These are phyloP conservation scores for Lecanicillium sp. DNA, from an alignment of 2,329 filamentous ascomycete species.

Conservation along the genomic window DNA sequence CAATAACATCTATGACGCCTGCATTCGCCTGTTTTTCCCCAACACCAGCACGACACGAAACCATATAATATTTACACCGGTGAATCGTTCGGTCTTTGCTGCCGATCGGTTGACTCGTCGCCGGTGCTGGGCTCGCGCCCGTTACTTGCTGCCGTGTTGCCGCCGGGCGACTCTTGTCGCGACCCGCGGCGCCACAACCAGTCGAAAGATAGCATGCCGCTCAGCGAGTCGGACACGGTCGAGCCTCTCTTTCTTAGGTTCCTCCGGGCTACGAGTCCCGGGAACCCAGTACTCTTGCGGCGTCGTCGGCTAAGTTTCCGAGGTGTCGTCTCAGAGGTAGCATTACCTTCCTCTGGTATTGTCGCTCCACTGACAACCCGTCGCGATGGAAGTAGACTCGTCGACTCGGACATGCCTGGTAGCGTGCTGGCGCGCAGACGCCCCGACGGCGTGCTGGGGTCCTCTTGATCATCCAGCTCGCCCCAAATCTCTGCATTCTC, in stretches of 20 bases:
- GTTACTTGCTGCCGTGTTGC: not conserved
- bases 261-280: constrained; percentile 49
- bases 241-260: constrained; percentile 30
- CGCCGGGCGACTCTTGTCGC: constrained; percentile 9
- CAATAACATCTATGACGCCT: constrained; percentile 2
- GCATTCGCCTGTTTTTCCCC: not conserved
- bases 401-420: constrained; percentile 31
- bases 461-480: constrained; percentile 70
- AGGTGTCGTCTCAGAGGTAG: constrained; percentile 21
- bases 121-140: constrained; percentile 1
- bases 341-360: constrained; percentile 18
- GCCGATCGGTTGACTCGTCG: constrained; percentile 4
- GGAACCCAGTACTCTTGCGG: constrained; percentile 54
- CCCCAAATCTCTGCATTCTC: constrained; percentile 81
- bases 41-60: too few relatives aligned
- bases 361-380: constrained; percentile 22
- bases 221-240: constrained; percentile 40
- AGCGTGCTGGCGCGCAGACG: constrained; percentile 42
- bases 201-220: constrained; percentile 44
- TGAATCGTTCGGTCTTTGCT: constrained; percentile 17
- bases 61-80: constrained; percentile 25
- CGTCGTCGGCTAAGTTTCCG: constrained; percentile 33
- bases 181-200: constrained; percentile 39
- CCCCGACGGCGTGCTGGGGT: constrained; percentile 29
- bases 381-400: constrained; percentile 29